These are phyloP conservation scores for Hymenoscyphus linearis DNA, from an alignment of 2,329 filamentous ascomycete genomes.

Conservation along the genomic window DNA sequence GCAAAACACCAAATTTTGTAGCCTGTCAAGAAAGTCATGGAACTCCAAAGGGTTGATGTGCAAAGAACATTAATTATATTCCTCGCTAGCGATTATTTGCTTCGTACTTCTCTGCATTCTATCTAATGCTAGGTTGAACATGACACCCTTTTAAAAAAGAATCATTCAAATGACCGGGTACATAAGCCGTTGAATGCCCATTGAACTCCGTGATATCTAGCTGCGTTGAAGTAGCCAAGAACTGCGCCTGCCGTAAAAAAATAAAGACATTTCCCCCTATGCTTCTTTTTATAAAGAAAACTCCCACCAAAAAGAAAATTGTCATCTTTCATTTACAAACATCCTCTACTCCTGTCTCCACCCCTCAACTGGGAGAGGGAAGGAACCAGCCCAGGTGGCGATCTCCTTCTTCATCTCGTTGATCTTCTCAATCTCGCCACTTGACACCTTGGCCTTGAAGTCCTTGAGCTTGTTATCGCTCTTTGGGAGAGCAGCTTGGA, in stretches of 20 bases:
- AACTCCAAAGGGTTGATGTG: not conserved
- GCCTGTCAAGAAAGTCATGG: not conserved
- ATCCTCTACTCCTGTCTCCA: slow-evolving; percentile 43
- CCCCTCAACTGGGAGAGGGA: slow-evolving; percentile 85
- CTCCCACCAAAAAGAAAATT: slow-evolving; percentile 13
- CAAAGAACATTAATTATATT: not conserved
- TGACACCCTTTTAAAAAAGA: not conserved
- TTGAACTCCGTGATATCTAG: slow-evolving; percentile 23
- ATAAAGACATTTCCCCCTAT: slow-evolving; percentile 3
- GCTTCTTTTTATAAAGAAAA: slow-evolving; percentile 5
- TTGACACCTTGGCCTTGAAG: slow-evolving; percentile 89
- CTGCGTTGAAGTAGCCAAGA: slow-evolving; percentile 26
- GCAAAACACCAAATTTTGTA: no score
- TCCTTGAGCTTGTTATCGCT: slow-evolving; percentile 99
- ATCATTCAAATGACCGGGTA: slow-evolving; percentile 2
- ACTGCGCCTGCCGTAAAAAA: slow-evolving; percentile 18
- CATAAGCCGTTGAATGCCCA: slow-evolving; percentile 18
- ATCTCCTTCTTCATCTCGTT: slow-evolving; percentile 85
- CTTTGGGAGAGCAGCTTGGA: slow-evolving; percentile 83
- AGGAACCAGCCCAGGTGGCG: slow-evolving; percentile 75
- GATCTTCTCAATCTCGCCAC: slow-evolving; percentile 75
- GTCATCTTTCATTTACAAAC: not conserved
- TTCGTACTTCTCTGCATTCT: not conserved
- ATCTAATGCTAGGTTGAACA: not conserved
- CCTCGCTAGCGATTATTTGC: not conserved